These are phyloP conservation scores for Oehlia diaphana DNA, from an alignment of 192 early-diverging fungal genomes.

Conservation along the genomic window DNA sequence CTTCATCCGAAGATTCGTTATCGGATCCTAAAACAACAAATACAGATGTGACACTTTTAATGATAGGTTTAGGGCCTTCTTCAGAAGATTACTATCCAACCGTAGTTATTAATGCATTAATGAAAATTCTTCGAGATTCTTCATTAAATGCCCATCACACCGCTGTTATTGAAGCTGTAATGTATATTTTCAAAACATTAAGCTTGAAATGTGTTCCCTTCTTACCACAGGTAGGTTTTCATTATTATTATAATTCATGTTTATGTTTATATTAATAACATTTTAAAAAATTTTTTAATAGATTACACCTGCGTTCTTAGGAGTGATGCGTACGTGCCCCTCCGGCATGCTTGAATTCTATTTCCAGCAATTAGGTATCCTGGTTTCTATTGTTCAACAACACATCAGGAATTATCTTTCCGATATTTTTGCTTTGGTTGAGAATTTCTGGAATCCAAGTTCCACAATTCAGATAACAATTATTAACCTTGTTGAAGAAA, in stretches of 20 bases:
- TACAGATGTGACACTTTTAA: constrained; percentile 56
- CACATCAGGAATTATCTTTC: constrained; percentile 86
- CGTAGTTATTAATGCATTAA: constrained; percentile 84
- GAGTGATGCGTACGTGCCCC: constrained; percentile 83
- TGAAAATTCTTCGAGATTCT: constrained; percentile 85
- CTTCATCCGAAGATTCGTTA: constrained; percentile 49
- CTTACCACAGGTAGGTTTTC: constrained; percentile 67
- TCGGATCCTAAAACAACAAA: constrained; percentile 51
- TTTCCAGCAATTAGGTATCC: constrained; percentile 81
- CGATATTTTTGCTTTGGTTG: constrained; percentile 78
- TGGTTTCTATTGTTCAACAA: constrained; percentile 83
- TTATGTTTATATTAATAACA: neutral
- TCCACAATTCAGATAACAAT: constrained; percentile 81
- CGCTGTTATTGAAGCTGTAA: constrained; percentile 84
- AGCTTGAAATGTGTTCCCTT: constrained; percentile 89
- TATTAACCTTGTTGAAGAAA: constrained; percentile 81
- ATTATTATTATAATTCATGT: neutral
- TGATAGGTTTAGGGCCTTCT: constrained; percentile 72
- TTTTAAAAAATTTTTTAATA: constrained; percentile 29
- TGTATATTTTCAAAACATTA: constrained; percentile 90
- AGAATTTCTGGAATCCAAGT: constrained; percentile 70
- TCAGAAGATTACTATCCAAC: constrained; percentile 89
- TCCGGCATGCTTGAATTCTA: constrained; percentile 82
- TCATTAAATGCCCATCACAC: constrained; percentile 81
- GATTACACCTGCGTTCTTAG: constrained; percentile 88